Conservation (phyloP, 2,329 filamentous ascomycete genomes). For the Dryadomyces sulphureus region DNA sequence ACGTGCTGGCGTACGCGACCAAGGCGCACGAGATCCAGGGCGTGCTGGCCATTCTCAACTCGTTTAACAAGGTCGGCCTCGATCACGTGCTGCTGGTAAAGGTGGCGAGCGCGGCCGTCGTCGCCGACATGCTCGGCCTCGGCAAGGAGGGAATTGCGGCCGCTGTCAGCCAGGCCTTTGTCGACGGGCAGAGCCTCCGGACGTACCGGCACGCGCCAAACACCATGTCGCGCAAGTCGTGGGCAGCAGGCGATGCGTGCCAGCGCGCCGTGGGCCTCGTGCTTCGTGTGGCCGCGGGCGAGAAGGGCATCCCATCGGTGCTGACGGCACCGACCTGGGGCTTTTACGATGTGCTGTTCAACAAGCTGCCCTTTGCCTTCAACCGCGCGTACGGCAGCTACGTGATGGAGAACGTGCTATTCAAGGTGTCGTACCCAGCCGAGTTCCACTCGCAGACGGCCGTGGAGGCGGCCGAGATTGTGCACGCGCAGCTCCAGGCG, state of each 20-base stretch:
- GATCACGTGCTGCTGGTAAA: slow-evolving; percentile 98
- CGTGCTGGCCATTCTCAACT: slow-evolving; percentile 91
- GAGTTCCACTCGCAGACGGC: slow-evolving; percentile 99
- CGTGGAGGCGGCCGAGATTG: slow-evolving; percentile 82
- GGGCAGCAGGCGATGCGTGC: slow-evolving; percentile 96
- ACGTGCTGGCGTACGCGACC: slow-evolving; percentile 94
- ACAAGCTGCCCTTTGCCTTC: slow-evolving; percentile 90
- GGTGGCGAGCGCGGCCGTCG: slow-evolving; percentile 86
- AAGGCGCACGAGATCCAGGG: slow-evolving; percentile 99
- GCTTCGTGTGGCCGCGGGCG: slow-evolving; percentile 81
- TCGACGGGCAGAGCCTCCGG: slow-evolving; percentile 87
- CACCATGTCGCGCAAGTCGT: slow-evolving; percentile 99
- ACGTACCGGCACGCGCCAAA: slow-evolving; percentile 97
- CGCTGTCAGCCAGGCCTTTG: slow-evolving; percentile 92
- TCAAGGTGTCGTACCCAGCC: slow-evolving; percentile 80
- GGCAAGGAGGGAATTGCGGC: slow-evolving; percentile 83
- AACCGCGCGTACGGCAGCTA: slow-evolving; percentile 94
- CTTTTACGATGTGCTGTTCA: slow-evolving; percentile 97
- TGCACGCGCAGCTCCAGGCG: slow-evolving; percentile 68
- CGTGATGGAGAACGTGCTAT: slow-evolving; percentile 99
- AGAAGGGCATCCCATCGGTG: slow-evolving; percentile 81
- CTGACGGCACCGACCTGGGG: slow-evolving; percentile 89
- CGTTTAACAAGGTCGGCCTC: slow-evolving; percentile 94
- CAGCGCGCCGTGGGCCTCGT: slow-evolving; percentile 86
- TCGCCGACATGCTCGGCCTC: slow-evolving; percentile 88